Base-by-base conservation (phyloP, 1,284 basidiomycete genomes). In the Fomitopsis pinicola region DNA sequence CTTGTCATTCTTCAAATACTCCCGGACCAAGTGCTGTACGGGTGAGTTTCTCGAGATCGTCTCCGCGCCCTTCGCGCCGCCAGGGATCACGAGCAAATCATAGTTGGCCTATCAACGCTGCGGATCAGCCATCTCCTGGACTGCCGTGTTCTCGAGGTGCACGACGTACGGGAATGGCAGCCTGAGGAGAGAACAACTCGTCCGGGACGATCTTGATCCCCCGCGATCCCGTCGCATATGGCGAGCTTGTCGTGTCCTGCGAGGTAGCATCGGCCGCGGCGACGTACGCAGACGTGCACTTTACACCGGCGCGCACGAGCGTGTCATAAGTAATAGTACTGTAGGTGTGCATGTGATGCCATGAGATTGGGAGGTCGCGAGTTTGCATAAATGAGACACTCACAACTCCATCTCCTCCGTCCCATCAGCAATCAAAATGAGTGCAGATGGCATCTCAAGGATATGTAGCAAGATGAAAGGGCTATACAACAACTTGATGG, bases 351-450 rank as follows among this genome's bases (percentile, higher is more conserved):
- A n/a, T n/a, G n/a, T 4, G n/a, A 40, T 48, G 46, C 22, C 22
- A 22, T 28, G 6, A 36, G 14, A 54, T 40, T 19, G 8, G 9
- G n/a, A 19, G 38, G 15, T 38, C 7, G 30, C 30, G 30, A 33
- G 30, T 33, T 33, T 33, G 30, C 26, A 19, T 4, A 22, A 14
- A 5, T 15, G 30, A n/a, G 57, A 46, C 28, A 72, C 82, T 66
- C 71, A 91, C 91, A 92, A 92, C 75, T 95, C 93, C 85, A 93
- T 93, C 74, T 94, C 92, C 70, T 95, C 93, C 0, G 92, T 93
- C 8, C 93, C 94, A 69, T 95, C 83, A n/a, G 93, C 89, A n/a
- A 95, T 83, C 26, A 95, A 78, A 58, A 95, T 81, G 30, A 92
- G 76, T 26, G 88, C 90, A 38, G 84, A 83, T 35, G 80, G 75